Conservation (phyloP, 2,329 filamentous ascomycete genomes). For the Fusarium pilosicola region DNA sequence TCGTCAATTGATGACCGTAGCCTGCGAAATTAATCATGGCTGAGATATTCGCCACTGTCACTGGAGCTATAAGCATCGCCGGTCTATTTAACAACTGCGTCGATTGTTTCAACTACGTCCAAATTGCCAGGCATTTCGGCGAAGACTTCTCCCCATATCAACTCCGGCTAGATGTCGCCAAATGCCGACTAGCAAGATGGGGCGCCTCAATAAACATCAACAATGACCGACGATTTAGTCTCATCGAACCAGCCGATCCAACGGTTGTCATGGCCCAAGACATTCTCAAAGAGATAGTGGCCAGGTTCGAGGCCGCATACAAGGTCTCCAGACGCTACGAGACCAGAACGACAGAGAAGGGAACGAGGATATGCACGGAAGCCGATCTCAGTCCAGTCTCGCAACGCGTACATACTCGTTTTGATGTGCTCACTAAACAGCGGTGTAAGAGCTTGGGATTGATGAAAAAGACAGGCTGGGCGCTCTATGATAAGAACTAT, state of each 20-base stretch:
- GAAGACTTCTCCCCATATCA: slow-evolving; percentile 48
- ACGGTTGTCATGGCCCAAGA: accelerated
- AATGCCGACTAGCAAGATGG: slow-evolving; percentile 48
- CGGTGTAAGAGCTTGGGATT: neutral
- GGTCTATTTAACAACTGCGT: slow-evolving; percentile 51
- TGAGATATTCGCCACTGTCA: slow-evolving; percentile 32
- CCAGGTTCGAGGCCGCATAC: neutral
- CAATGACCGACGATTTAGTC: slow-evolving; percentile 38
- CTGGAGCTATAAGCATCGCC: slow-evolving; percentile 49
- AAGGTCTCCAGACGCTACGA: neutral
- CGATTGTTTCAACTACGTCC: slow-evolving; percentile 53
- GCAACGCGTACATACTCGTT: neutral
- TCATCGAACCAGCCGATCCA: neutral
- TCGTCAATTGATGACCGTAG: accelerated
- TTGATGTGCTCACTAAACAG: neutral
- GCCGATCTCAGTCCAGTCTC: neutral
- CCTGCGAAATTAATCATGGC: neutral
- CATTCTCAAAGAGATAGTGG: neutral
- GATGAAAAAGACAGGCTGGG: slow-evolving; percentile 11
- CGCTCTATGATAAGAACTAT: slow-evolving; percentile 11
- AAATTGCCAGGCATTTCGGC: slow-evolving; percentile 49
- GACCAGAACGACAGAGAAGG: accelerated
- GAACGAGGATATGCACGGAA: neutral
- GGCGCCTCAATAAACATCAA: slow-evolving; percentile 47
- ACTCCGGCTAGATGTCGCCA: slow-evolving; percentile 47